Percentiles rank a stretch among this genome's conserved stretches.
Conservation (phyloP, 768 basidiomycete species). For the Suillus decipiens region DNA sequence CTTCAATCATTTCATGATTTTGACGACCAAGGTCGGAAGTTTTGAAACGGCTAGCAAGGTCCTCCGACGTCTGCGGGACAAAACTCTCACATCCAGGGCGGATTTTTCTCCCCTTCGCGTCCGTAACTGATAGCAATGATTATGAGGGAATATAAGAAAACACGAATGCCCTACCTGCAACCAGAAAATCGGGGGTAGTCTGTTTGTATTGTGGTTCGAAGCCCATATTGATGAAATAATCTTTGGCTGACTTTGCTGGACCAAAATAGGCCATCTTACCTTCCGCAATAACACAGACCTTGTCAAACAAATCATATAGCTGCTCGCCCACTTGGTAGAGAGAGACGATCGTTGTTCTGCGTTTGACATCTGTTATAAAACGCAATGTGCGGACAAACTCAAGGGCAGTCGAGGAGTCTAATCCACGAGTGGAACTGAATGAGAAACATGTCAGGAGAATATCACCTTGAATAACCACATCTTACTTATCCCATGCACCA, state of each 20-base stretch:
- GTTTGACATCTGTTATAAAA: slow-evolving; percentile 59
- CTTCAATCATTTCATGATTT: too few relatives aligned
- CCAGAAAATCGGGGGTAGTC: slow-evolving; percentile 64
- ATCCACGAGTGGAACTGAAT: slow-evolving; percentile 65
- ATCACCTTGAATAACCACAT: too few relatives aligned
- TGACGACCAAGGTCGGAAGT: too few relatives aligned
- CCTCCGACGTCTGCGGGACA: slow-evolving; percentile 49
- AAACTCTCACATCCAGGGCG: slow-evolving; percentile 27
- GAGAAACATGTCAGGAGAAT: background rate
- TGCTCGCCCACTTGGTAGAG: slow-evolving; percentile 85
- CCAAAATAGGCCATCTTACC: slow-evolving; percentile 65
- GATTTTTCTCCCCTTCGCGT: slow-evolving; percentile 58
- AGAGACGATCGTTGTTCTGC: slow-evolving; percentile 66
- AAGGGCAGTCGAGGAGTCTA: slow-evolving; percentile 69
- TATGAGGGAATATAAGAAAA: too few relatives aligned
- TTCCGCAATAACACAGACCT: slow-evolving; percentile 64
- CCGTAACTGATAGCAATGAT: slow-evolving; percentile 43
- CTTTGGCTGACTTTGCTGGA: slow-evolving; percentile 48
- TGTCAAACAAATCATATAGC: slow-evolving; percentile 67
- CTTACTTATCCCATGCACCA: slow-evolving; percentile 76
- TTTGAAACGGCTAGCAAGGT: slow-evolving; percentile 47
- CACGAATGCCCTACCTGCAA: slow-evolving; percentile 28
- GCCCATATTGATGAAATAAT: slow-evolving; percentile 62
- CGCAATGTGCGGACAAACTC: slow-evolving; percentile 76
- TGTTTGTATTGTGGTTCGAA: slow-evolving; percentile 56